Evolutionary conservation across 2,329 filamentous ascomycete species (phyloP), one percentile per base, ranked within the genome.

Genomic region (Aureobasidium sp.): DNA sequence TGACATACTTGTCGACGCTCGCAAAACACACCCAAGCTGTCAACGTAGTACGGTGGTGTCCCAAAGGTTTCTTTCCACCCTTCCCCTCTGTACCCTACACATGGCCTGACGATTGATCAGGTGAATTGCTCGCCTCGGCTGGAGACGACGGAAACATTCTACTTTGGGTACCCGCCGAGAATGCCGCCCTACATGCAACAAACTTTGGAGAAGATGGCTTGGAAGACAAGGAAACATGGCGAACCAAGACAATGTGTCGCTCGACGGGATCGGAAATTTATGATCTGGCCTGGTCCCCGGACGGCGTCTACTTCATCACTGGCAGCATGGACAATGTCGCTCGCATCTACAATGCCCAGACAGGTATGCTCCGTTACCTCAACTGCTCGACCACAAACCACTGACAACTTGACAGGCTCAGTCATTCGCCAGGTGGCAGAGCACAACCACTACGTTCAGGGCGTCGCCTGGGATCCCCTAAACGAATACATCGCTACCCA

Each of bases 271-370:
- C 92, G 11, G 94, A 99, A 74, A 97, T 99, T 67, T 99, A 99
- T 76, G 94, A 99, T 75, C 79, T 99, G 62, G 94, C 94, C 55
- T 99, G 94, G 95, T 97, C 94, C 53, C 95, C 95, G n/a, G 94
- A 99, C 74, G 91, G 90, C 42, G 80, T 87, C 42, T 94, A 95
- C 77, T 96, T 99, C 78, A 97, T 99, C 69, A 97, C 95, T 29
- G 94, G 94, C 42, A 97, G 94, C 77, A 97, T 99, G 92, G 94
- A 99, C 78, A 99, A 99, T 73, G 88, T 97, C 72, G 92, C 94
- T 63, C 85, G 93, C 63, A 97, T 99, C 69, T 97, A 97, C 80
- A 97, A 96, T 75, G 90, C 92, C 62, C 88, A 89, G 66, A 94
- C 89, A 69, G 93, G 90, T 92, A 79, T 66, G 82, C 49, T 21